Base-by-base conservation (phyloP, 768 basidiomycete species). In the Boletus sensibilis region DNA sequence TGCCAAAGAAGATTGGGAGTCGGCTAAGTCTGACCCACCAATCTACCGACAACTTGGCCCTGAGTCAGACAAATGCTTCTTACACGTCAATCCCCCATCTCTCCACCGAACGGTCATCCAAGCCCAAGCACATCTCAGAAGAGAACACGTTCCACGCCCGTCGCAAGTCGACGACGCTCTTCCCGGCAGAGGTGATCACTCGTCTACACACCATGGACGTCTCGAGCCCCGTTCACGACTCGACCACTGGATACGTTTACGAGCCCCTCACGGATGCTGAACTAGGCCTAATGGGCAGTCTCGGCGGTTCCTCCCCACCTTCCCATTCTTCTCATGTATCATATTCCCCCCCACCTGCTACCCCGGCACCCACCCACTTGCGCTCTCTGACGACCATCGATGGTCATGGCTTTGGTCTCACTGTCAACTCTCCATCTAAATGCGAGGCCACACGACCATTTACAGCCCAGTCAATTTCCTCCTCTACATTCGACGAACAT, bases 401-500 rank as follows among this genome's bases (percentile, higher is more conserved):
- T 29, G 65, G 54, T 37, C 62, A 55, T 20, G 53, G 51, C 29
- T 31, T 50, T 29, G 37, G 49, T 29, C 18, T 48, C 48, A 33
- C 21, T 16, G n/a, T 27, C 49, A 39, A 13, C 33, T 31, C 31
- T 21, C 41, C 44, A 31, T 45, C 52, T 9, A 50, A 56, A 43
- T 55, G 27, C 23, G 62, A 60, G 37, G 37, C n/a, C 18, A 18
- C 54, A 33, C 63, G 68, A 33, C 57, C 69, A 34, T 41, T 62
- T 11, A 57, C 64, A 0, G 39, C 64, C 33, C 59, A 63, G 34
- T 50, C 56, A 16, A 20, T 37, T 18, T 44, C 60, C 29, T 45
- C 64, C 12, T 18, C 58, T 23, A 21, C 63, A 39, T 75, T 79
- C 52, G 67, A 74, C 13, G 81, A 82, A 69, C 76, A 80, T 66